These are phyloP conservation scores for Russula lepida DNA, from an alignment of 768 basidiomycete species.

Conservation along the genomic window DNA sequence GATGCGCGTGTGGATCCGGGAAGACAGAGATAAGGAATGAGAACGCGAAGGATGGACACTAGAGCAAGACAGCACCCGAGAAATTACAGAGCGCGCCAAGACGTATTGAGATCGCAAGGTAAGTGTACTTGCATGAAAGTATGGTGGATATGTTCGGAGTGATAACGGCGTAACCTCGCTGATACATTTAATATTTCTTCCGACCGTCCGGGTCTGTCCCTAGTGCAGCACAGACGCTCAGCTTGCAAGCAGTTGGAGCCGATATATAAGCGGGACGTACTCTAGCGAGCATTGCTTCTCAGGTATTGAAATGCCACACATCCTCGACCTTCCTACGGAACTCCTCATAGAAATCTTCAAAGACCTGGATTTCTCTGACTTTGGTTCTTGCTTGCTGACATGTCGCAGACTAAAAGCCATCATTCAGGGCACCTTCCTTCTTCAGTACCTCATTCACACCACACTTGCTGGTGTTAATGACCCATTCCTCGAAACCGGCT, in stretches of 20 bases:
- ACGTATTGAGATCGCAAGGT: neutral
- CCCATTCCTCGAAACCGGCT: neutral
- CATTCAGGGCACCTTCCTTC: neutral
- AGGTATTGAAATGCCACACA: neutral
- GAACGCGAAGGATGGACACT: neutral
- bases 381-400: slow-evolving; percentile 1
- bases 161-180: too few species aligned
- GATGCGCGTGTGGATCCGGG: too few species aligned
- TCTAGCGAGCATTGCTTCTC: neutral
- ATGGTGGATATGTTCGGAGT: too few species aligned
- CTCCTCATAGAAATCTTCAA: neutral
- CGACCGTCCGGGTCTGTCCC: too few species aligned
- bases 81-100: neutral
- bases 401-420: neutral
- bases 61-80: neutral
- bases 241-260: neutral
- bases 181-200: neutral
- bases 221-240: too few species aligned
- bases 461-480: neutral
- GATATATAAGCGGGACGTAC: neutral
- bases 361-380: neutral
- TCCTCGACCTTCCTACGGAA: slow-evolving; percentile 4
- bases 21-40: neutral
- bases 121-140: neutral
- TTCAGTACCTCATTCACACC: slow-evolving; percentile 3